Evolutionary conservation across 139 green algal species (phyloP).

Genomic region (Chlorokybus atmophyticus): DNA sequence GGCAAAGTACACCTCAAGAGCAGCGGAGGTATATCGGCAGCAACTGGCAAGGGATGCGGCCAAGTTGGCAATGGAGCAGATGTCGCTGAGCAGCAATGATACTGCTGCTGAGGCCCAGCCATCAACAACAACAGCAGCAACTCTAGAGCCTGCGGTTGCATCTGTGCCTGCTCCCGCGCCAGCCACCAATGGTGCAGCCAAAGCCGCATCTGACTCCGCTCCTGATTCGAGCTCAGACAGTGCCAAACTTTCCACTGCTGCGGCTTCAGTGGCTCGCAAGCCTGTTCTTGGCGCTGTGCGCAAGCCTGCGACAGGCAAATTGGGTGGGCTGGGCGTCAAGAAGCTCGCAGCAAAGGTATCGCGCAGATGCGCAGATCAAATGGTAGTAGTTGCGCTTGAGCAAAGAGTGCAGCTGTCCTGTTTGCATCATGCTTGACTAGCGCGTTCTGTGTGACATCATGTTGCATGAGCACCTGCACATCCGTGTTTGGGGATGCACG

Average conservation of each 20-base stretch:
- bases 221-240: too few species aligned
- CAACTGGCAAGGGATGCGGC: constrained; percentile 76
- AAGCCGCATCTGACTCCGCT: not conserved
- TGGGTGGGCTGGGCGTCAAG: constrained; percentile 64
- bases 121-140: not conserved
- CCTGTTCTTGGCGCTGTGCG: not conserved
- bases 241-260: too few species aligned
- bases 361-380: too few species aligned
- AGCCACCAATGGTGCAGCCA: not conserved
- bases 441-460: too few species aligned
- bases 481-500: too few species aligned
- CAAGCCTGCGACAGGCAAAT: not conserved
- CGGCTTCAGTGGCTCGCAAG: not conserved
- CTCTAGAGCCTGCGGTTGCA: not conserved
- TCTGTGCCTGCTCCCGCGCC: constrained; percentile 1
- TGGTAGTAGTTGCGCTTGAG: too few species aligned
- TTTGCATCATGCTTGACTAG: too few species aligned
- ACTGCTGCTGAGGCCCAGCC: not conserved
- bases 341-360: constrained; percentile 63
- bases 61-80: constrained; percentile 27
- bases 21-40: constrained; percentile 76
- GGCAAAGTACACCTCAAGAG: constrained; percentile 84
- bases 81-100: not conserved
- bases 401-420: too few species aligned
- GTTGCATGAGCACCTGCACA: too few species aligned